Conservation (phyloP, 805 yeast species). For the Cyberlindnera veronae region DNA sequence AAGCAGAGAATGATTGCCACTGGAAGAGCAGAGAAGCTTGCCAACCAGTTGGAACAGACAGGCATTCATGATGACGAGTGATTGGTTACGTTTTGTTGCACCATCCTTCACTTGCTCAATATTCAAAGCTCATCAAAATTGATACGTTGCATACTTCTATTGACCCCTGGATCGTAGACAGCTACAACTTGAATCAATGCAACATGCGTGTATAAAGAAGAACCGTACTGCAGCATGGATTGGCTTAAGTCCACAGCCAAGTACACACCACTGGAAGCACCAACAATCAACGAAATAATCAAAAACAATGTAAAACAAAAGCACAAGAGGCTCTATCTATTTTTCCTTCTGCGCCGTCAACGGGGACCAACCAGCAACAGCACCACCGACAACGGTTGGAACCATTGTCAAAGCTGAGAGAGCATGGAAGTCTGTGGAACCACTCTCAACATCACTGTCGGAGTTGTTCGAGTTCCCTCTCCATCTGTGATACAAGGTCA, state of each 20-base stretch:
- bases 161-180: too few species aligned
- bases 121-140: not conserved
- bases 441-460: slow-evolving; percentile 12
- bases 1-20: slow-evolving; percentile 24
- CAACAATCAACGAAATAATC: not conserved
- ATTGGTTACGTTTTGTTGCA: too few species aligned
- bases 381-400: slow-evolving; percentile 55
- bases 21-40: slow-evolving; percentile 22
- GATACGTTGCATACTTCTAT: too few species aligned
- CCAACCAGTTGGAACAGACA: slow-evolving; percentile 19
- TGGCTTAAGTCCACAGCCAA: too few species aligned
- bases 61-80: slow-evolving; percentile 17
- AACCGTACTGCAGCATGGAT: too few species aligned
- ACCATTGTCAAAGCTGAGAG: slow-evolving; percentile 47
- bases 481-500: slow-evolving; percentile 27
- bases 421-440: slow-evolving; percentile 23
- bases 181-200: too few species aligned
- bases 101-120: not conserved
- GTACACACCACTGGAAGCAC: too few species aligned
- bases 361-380: slow-evolving; percentile 51
- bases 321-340: not conserved
- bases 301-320: not conserved
- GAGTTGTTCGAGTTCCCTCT: slow-evolving; percentile 13
- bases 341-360: slow-evolving; percentile 8
- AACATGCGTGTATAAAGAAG: too few species aligned